Percentiles rank a stretch among this genome's conserved stretches.
Conservation (phyloP, 352 stramenopile species). For the Pythium phragmitis region DNA sequence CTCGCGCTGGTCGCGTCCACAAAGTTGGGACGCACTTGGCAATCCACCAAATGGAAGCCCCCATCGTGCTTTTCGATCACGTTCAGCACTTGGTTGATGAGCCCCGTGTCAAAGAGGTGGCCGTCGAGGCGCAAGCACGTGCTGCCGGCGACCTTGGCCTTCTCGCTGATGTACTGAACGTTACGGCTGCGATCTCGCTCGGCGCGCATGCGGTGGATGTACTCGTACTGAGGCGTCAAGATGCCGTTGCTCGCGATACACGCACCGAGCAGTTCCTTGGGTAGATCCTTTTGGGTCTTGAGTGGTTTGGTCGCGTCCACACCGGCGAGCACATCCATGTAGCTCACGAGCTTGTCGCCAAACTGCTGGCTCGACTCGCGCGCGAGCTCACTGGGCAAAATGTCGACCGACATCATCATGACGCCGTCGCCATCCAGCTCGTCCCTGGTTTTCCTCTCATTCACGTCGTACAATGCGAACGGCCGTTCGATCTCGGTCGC, state of each 20-base stretch:
- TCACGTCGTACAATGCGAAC: conserved; percentile 91
- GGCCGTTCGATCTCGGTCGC: conserved; percentile 93
- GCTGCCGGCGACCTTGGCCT: conserved; percentile 71
- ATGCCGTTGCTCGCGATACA: conserved; percentile 91
- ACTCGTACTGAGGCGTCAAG: conserved; percentile 86
- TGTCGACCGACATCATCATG: conserved; percentile 95
- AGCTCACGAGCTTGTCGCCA: conserved; percentile 89
- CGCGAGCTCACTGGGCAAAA: conserved; percentile 94
- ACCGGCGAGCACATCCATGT: conserved; percentile 66
- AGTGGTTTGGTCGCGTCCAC: conserved; percentile 55
- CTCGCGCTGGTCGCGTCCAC: conserved; percentile 35
- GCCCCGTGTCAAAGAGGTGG: conserved; percentile 95
- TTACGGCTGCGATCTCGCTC: conserved; percentile 75
- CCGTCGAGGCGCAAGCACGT: conserved; percentile 86
- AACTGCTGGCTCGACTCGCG: conserved; percentile 95
- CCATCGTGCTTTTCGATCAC: conserved; percentile 89
- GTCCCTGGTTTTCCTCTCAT: conserved; percentile 64
- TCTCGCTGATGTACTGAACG: conserved; percentile 60
- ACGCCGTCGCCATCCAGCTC: conserved; percentile 76
- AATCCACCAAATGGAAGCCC: conserved; percentile 91
- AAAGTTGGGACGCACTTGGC: conserved; percentile 86
- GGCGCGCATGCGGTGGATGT: conserved; percentile 91
- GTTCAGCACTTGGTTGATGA: conserved; percentile 96
- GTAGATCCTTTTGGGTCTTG: conserved; percentile 53
- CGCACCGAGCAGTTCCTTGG: conserved; percentile 82